Conservation (phyloP, 23 red algal species). For the Gracilaria gracilis region DNA sequence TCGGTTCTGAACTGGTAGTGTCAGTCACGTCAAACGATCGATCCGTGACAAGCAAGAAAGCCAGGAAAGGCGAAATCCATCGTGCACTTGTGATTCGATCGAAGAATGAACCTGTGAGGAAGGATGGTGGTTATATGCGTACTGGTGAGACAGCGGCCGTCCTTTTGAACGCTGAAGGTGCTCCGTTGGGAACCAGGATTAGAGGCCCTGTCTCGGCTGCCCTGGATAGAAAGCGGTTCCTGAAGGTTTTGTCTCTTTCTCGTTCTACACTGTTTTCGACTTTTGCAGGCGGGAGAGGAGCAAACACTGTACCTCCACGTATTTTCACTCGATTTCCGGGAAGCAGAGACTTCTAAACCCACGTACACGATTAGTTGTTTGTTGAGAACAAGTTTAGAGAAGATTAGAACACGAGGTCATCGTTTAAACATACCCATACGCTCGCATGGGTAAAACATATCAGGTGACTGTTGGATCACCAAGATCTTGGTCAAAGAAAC, state of each 20-base stretch:
- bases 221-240: conserved; percentile 63
- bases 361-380: neutral
- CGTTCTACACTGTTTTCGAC: conserved; percentile 63
- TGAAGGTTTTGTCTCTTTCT: conserved; percentile 78
- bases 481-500: too few relatives aligned
- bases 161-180: conserved; percentile 59
- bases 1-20: conserved; percentile 65
- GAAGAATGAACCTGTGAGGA: conserved; percentile 74
- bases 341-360: neutral
- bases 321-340: neutral
- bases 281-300: neutral
- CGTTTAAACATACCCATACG: too few relatives aligned
- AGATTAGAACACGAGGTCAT: too few relatives aligned
- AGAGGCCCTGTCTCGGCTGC: conserved; percentile 76
- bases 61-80: conserved; percentile 77
- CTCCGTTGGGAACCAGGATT: conserved; percentile 75
- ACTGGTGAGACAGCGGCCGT: conserved; percentile 71
- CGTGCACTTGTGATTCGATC: conserved; percentile 78
- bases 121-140: conserved; percentile 72
- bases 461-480: too few relatives aligned
- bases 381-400: too few relatives aligned
- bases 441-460: too few relatives aligned
- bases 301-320: neutral
- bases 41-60: conserved; percentile 70
- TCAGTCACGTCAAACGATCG: conserved; percentile 76